These are phyloP conservation scores for Iris macrosiphon DNA, from an alignment of 106 monocot genomes.

Conservation along the genomic window DNA sequence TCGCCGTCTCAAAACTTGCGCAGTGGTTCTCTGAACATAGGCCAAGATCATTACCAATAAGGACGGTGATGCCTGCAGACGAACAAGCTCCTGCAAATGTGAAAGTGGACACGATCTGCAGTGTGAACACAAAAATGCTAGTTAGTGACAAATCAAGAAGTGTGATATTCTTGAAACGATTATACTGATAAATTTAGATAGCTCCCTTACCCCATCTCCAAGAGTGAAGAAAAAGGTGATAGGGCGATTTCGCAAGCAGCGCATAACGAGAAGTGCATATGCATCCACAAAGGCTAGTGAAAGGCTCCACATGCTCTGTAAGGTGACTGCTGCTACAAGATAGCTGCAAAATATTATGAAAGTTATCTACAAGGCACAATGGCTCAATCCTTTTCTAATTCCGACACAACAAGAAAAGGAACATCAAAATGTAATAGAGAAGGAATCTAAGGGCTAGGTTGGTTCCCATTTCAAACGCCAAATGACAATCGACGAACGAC, in stretches of 20 bases:
- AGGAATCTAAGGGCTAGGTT: no score
- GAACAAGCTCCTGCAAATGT: slow-evolving; percentile 87
- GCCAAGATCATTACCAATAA: slow-evolving; percentile 77
- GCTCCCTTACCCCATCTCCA: slow-evolving; percentile 76
- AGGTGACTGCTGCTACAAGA: slow-evolving; percentile 63
- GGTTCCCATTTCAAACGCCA: no score
- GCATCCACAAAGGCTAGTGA: slow-evolving; percentile 66
- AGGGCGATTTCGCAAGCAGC: slow-evolving; percentile 53
- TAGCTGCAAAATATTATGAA: slow-evolving; percentile 46
- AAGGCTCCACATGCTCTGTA: slow-evolving; percentile 75
- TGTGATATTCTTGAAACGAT: no score
- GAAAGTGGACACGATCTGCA: slow-evolving; percentile 81
- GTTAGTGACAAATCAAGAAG: background rate
- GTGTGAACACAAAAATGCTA: background rate
- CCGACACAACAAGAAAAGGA: background rate
- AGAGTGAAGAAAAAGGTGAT: slow-evolving; percentile 55
- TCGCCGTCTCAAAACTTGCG: slow-evolving; percentile 79
- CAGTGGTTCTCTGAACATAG: slow-evolving; percentile 70
- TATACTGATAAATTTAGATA: background rate
- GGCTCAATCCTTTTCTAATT: background rate
- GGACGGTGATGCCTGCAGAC: slow-evolving; percentile 87
- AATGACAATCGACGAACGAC: no score
- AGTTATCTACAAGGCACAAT: background rate
- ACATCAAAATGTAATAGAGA: no score
- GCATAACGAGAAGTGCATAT: slow-evolving; percentile 79